Conservation (phyloP, 2,329 filamentous ascomycete species). For the Metarhizium humberi region DNA sequence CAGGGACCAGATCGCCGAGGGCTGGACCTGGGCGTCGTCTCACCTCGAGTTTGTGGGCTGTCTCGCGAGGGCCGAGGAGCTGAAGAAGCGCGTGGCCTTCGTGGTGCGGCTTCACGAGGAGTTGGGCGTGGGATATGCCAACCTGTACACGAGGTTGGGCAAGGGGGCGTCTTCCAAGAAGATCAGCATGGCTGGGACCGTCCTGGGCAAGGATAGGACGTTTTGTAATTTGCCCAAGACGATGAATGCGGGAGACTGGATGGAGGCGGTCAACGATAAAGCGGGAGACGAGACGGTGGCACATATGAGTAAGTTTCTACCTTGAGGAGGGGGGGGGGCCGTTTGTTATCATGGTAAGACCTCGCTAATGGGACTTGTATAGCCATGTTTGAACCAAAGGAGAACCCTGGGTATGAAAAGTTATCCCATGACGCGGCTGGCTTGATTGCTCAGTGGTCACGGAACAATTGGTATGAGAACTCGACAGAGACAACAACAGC, state of each 20-base stretch:
- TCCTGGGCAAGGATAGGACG: conserved; percentile 65
- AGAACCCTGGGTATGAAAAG: conserved; percentile 64
- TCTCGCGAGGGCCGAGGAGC: conserved; percentile 72
- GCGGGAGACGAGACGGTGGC: conserved; percentile 71
- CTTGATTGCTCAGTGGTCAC: conserved; percentile 55
- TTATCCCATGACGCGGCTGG: conserved; percentile 57
- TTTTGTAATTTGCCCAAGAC: conserved; percentile 76
- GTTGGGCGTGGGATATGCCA: conserved; percentile 67
- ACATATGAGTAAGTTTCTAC: conserved; percentile 53
- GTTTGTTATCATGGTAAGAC: background rate
- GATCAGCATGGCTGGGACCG: conserved; percentile 43
- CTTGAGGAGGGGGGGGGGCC: background rate
- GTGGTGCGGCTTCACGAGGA: conserved; percentile 57
- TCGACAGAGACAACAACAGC: conserved; percentile 9
- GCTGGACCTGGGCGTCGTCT: conserved; percentile 74
- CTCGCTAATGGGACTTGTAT: background rate
- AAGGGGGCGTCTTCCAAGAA: conserved; percentile 49
- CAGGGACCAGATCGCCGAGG: conserved; percentile 66
- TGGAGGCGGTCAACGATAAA: conserved; percentile 66
- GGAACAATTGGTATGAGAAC: conserved; percentile 53
- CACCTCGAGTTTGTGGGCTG: conserved; percentile 93
- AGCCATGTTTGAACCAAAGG: conserved; percentile 64
- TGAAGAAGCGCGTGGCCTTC: conserved; percentile 62
- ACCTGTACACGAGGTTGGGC: conserved; percentile 81
- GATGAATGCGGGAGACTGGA: conserved; percentile 49